phyloP scores from a whole-genome alignment of 2,329 filamentous ascomycete genomes.

The Coniochaeta prunicola region DNA sequence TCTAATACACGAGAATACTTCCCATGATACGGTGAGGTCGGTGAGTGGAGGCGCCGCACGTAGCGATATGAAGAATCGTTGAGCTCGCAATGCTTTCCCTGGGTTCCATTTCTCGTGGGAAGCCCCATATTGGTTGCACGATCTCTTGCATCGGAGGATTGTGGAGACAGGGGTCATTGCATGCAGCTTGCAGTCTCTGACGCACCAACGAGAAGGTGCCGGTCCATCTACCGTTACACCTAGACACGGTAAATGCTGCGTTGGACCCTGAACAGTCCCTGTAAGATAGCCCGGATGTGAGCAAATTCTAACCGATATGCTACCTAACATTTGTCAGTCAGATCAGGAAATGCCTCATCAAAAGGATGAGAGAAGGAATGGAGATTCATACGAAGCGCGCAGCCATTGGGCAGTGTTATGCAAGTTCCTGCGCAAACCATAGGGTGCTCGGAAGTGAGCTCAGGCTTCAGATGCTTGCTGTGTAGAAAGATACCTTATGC shows the following conservation, averaged over 20 bases:
- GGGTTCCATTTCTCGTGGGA: not conserved
- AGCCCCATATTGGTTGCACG: not conserved
- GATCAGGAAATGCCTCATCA: not conserved
- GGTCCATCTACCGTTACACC: not conserved
- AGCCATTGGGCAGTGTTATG: not conserved
- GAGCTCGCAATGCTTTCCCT: not conserved
- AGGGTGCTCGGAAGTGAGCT: not conserved
- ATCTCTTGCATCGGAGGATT: not conserved
- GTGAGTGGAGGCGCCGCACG: not conserved
- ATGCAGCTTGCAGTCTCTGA: not conserved
- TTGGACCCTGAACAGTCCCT: not conserved
- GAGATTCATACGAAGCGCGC: not conserved
- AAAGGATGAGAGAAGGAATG: not conserved
- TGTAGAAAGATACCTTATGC: not conserved
- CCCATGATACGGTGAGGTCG: not conserved
- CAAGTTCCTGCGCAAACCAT: not conserved
- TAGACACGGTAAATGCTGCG: not conserved
- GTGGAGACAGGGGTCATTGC: not conserved
- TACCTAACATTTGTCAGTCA: too few species aligned
- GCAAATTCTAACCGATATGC: not conserved
- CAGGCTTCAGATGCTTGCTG: not conserved
- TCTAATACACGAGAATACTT: not conserved
- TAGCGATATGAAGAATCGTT: not conserved
- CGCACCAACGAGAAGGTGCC: not conserved
- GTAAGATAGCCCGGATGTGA: not conserved